Base-by-base conservation (phyloP, 2,329 filamentous ascomycete species). In the Reticulascus tulasneorum region DNA sequence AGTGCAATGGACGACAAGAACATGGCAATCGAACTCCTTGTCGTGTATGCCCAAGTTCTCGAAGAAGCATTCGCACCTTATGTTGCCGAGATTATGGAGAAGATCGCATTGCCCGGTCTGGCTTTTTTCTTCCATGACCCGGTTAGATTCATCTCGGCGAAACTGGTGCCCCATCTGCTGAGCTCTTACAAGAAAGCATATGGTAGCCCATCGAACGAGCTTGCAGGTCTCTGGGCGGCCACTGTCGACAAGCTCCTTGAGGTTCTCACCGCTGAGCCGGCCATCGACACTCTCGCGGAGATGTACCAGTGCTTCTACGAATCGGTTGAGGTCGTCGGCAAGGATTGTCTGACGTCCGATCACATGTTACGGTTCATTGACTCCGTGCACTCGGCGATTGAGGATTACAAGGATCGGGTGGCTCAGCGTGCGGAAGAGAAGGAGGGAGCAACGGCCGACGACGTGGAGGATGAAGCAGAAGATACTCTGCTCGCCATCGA, bases 301-400 rank as follows among this genome's bases (percentile, higher is more conserved):
- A 96, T 98, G 88, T 98, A 96, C 64, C 91, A 97, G 63, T 98
- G 93, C 69, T 98, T 98, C 71, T 98, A 98, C 61, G 93, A 98
- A 62, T 95, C 88, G 18, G 82, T 98, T 7, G 91, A 97, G 65
- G 90, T 96, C 16, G 79, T 94, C 47, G 91, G 91, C 41, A 87
- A 86, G 62, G 81, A 86, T 51, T 91, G 84, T 56, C 73, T 98
- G 29, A 86, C 75, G 6, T 69, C 74, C 24, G 74, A 82, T 24
- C 85, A 95, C 59, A 90, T 98, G 84, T 71, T 74, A 38, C 79
- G 79, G 28, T 98, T 97, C 61, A 91, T 97, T 50, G 82, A 89
- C 46, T 84, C 85, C 2, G 88, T 90, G 29, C 79, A 84, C 54
- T 89, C 84, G 10, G 86, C 93, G 5, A 76, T 98, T 8, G 83